These are phyloP conservation scores for Psilocybe azurescens DNA, from an alignment of 768 basidiomycete genomes.

Conservation along the genomic window DNA sequence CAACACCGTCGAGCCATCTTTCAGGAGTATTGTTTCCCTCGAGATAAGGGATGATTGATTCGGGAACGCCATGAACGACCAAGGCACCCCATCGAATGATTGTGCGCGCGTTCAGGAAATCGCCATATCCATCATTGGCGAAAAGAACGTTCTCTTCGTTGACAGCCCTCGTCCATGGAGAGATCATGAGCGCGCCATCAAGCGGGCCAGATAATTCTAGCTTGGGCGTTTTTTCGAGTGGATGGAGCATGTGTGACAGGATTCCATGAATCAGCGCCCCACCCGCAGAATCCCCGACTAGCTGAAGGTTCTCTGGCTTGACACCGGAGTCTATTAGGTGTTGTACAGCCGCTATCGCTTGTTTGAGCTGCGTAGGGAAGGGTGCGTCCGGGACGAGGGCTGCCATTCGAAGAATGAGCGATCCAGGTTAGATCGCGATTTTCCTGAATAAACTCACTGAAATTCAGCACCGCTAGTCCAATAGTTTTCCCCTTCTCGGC, in stretches of 20 bases:
- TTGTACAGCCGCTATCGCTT: slow-evolving; percentile 34
- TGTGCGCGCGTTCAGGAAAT: slow-evolving; percentile 25
- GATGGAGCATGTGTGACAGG: slow-evolving; percentile 42
- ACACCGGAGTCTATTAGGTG: slow-evolving; percentile 36
- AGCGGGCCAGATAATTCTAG: slow-evolving; percentile 29
- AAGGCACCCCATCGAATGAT: slow-evolving; percentile 25
- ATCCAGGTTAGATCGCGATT: neutral
- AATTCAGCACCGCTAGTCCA: slow-evolving; percentile 26
- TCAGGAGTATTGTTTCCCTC: slow-evolving; percentile 29
- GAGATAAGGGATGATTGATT: slow-evolving; percentile 25
- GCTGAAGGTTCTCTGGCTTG: slow-evolving; percentile 34
- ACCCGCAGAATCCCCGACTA: slow-evolving; percentile 48
- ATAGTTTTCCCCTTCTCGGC: slow-evolving; percentile 17
- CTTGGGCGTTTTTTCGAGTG: slow-evolving; percentile 31
- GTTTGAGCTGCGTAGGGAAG: slow-evolving; percentile 41
- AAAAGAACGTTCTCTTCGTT: slow-evolving; percentile 22
- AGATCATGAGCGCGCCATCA: slow-evolving; percentile 39
- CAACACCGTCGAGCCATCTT: slow-evolving; percentile 35
- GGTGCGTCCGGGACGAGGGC: slow-evolving; percentile 37
- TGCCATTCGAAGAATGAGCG: slow-evolving; percentile 16
- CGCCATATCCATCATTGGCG: slow-evolving; percentile 21
- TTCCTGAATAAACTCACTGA: slow-evolving; percentile 16
- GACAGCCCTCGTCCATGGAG: slow-evolving; percentile 42
- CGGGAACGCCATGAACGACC: slow-evolving; percentile 22
- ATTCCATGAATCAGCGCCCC: slow-evolving; percentile 40